Evolutionary conservation across 2,329 filamentous ascomycete genomes (phyloP).

Genomic region (Beauveria brongniartii): DNA sequence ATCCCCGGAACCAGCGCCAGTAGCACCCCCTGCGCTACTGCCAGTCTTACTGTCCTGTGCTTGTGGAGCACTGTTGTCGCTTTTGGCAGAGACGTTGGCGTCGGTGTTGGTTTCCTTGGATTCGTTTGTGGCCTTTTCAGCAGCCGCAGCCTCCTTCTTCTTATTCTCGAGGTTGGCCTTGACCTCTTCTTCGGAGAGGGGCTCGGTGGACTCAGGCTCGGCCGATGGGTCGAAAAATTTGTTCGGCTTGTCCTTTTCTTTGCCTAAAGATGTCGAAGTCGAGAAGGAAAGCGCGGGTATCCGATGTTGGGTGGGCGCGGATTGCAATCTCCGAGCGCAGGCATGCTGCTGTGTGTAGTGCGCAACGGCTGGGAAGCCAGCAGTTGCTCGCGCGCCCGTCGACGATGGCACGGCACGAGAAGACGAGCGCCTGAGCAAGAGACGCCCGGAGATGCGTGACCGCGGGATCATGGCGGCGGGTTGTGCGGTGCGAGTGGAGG

Average conservation of each 20-base stretch:
- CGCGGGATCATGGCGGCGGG: constrained; percentile 31
- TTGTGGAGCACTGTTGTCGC: constrained; percentile 26
- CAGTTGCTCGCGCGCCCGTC: constrained; percentile 17
- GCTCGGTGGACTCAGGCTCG: constrained; percentile 32
- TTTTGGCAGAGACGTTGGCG: constrained; percentile 37
- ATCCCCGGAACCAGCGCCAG: constrained; percentile 37
- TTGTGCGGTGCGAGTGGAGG: background rate
- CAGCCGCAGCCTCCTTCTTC: constrained; percentile 28
- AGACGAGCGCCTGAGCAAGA: constrained; percentile 29
- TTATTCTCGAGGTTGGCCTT: constrained; percentile 43
- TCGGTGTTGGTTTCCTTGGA: constrained; percentile 35
- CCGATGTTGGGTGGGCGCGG: constrained; percentile 17
- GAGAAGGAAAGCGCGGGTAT: constrained; percentile 27
- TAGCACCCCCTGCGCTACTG: constrained; percentile 37
- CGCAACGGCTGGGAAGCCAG: constrained; percentile 21
- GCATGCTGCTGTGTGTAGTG: constrained; percentile 20
- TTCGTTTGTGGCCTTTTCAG: constrained; percentile 39
- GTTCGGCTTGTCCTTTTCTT: constrained; percentile 34
- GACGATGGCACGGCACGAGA: constrained; percentile 19
- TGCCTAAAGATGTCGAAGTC: constrained; percentile 25
- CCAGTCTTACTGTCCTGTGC: constrained; percentile 44
- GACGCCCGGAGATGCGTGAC: constrained; percentile 31
- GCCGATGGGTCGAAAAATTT: constrained; percentile 42
- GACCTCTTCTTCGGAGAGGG: constrained; percentile 44
- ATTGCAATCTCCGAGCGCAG: constrained; percentile 25